Conservation (phyloP, 2,329 filamentous ascomycete species). For the Xylaria sp. region DNA sequence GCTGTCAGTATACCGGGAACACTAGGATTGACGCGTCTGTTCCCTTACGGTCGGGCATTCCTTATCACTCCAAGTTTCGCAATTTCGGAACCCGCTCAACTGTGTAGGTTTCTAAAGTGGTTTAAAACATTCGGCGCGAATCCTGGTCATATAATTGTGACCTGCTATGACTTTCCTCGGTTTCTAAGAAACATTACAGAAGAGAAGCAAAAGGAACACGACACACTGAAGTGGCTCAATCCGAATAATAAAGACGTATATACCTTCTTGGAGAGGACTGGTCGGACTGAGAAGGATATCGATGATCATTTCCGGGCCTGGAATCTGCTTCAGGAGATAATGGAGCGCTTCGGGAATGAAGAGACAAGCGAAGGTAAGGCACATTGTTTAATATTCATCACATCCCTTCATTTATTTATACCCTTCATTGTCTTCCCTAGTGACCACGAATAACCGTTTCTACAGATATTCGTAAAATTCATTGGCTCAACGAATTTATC, state of each 20-base stretch:
- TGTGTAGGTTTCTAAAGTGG: slow-evolving; percentile 56
- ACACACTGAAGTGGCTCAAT: slow-evolving; percentile 34
- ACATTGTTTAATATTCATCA: background rate
- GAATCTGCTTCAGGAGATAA: slow-evolving; percentile 46
- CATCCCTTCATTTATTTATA: background rate
- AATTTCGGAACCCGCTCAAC: slow-evolving; percentile 56
- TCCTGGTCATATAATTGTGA: slow-evolving; percentile 51
- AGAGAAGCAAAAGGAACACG: slow-evolving; percentile 49
- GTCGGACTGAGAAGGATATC: slow-evolving; percentile 40
- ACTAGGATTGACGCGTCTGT: slow-evolving; percentile 55
- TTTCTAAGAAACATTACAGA: slow-evolving; percentile 52
- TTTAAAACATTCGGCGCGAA: slow-evolving; percentile 44
- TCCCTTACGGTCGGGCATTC: slow-evolving; percentile 59
- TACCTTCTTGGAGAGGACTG: slow-evolving; percentile 30
- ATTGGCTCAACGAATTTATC: slow-evolving; percentile 60
- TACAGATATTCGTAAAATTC: slow-evolving; percentile 50
- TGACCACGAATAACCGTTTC: slow-evolving; percentile 7
- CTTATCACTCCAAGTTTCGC: slow-evolving; percentile 63
- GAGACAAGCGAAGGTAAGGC: slow-evolving; percentile 47
- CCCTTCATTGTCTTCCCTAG: background rate
- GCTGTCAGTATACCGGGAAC: slow-evolving; percentile 47
- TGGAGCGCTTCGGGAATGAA: slow-evolving; percentile 48
- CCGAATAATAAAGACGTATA: slow-evolving; percentile 35
- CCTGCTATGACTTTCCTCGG: slow-evolving; percentile 51
- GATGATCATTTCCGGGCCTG: slow-evolving; percentile 41